These are phyloP conservation scores for Massarina eburnea DNA, from an alignment of 2,329 filamentous ascomycete species.

Conservation along the genomic window DNA sequence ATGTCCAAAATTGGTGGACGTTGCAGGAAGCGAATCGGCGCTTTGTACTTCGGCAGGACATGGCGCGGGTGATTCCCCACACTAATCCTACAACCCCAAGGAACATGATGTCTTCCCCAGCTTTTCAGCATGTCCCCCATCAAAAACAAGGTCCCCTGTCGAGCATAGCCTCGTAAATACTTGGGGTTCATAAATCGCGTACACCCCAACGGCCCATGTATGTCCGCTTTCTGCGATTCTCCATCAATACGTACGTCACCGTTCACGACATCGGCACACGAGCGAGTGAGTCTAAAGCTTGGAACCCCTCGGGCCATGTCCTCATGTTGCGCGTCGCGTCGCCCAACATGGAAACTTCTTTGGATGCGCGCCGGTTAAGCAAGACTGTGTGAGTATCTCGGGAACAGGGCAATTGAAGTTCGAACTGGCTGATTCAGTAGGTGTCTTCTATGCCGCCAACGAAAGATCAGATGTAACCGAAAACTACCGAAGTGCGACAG, in stretches of 20 bases:
- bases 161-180: neutral
- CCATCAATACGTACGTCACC: neutral
- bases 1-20: neutral
- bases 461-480: conserved; percentile 29
- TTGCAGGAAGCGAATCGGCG: conserved; percentile 3
- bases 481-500: conserved; percentile 23
- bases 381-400: conserved; percentile 19
- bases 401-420: neutral
- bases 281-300: conserved; percentile 1
- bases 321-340: neutral
- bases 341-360: conserved; percentile 8
- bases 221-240: neutral
- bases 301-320: conserved; percentile 13
- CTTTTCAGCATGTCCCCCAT: conserved; percentile 1
- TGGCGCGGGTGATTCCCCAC: conserved; percentile 3
- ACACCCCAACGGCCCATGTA: conserved; percentile 10
- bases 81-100: neutral
- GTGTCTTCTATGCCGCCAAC: conserved; percentile 26
- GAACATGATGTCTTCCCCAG: neutral
- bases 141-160: neutral
- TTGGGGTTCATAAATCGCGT: conserved; percentile 1
- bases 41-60: conserved; percentile 3
- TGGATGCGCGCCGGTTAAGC: conserved; percentile 12
- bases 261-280: neutral
- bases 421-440: conserved; percentile 9